Conservation (phyloP, 768 basidiomycete genomes). For the Termitomyces eurrhizus region DNA sequence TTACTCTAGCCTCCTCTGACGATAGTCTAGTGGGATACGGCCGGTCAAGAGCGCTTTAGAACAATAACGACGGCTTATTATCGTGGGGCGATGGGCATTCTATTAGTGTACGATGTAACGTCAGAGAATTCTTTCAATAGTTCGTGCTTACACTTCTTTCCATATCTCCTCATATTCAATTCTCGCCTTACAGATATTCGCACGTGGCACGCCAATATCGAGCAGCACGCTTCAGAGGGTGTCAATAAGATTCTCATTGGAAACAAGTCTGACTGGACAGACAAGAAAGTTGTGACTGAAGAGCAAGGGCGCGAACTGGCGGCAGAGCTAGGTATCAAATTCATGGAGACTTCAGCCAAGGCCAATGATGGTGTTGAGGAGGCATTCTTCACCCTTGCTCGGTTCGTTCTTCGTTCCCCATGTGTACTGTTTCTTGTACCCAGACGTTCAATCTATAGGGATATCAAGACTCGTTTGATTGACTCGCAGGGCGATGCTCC, state of each 20-base stretch:
- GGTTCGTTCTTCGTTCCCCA: constrained; percentile 46
- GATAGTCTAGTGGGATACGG: constrained; percentile 87
- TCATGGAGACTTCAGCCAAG: constrained; percentile 98
- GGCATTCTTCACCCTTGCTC: constrained; percentile 94
- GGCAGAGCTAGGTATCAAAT: constrained; percentile 89
- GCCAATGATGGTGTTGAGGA: constrained; percentile 97
- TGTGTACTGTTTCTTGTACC: not conserved
- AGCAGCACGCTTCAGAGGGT: constrained; percentile 97
- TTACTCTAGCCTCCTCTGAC: constrained; percentile 5
- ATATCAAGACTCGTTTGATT: constrained; percentile 96
- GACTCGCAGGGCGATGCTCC: constrained; percentile 80
- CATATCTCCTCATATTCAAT: constrained; percentile 1
- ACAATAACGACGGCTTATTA: constrained; percentile 99
- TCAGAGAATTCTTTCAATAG: constrained; percentile 95
- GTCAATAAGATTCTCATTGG: constrained; percentile 99
- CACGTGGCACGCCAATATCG: constrained; percentile 97
- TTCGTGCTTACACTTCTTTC: constrained; percentile 36
- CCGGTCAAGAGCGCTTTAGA: constrained; percentile 97
- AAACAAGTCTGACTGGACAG: constrained; percentile 98
- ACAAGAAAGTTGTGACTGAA: constrained; percentile 89
- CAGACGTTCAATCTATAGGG: constrained; percentile 47
- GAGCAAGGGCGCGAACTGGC: constrained; percentile 93
- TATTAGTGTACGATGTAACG: constrained; percentile 98
- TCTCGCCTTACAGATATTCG: constrained; percentile 71
- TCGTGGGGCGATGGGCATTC: constrained; percentile 97